Conservation (phyloP, 1,284 basidiomycete genomes). For the Phellopilus nigrolimitatus region DNA sequence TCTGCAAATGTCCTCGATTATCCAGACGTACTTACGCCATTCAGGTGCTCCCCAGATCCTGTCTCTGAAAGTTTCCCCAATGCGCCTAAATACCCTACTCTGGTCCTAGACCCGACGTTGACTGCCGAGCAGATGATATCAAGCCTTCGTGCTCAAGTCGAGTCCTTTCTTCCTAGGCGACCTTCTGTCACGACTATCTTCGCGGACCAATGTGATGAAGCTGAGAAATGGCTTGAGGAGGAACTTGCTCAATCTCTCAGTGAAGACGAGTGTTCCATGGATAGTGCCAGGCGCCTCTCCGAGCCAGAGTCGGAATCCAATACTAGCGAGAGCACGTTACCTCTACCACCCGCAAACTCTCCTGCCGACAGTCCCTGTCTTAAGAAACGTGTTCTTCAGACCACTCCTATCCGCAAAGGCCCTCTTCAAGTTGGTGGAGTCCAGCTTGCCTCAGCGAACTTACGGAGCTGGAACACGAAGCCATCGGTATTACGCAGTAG, state of each 20-base stretch:
- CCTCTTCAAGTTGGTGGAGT: not conserved
- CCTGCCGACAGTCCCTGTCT: not conserved
- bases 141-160: slow-evolving; percentile 16
- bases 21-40: slow-evolving; percentile 17
- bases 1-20: slow-evolving; percentile 7
- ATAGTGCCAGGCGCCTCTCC: too few species aligned
- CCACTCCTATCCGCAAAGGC: not conserved
- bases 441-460: not conserved
- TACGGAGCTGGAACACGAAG: slow-evolving; percentile 2
- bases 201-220: slow-evolving; percentile 8
- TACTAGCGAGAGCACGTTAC: too few species aligned
- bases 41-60: slow-evolving; percentile 15
- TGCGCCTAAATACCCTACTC: slow-evolving; percentile 2
- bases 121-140: slow-evolving; percentile 19
- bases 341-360: too few species aligned
- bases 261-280: not conserved
- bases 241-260: slow-evolving; percentile 1
- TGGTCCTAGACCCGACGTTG: slow-evolving; percentile 6
- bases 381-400: not conserved
- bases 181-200: not conserved
- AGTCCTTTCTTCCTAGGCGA: slow-evolving; percentile 2
- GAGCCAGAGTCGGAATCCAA: too few species aligned
- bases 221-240: slow-evolving; percentile 15
- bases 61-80: not conserved
- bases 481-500: not conserved